Conservation (phyloP, 2,329 filamentous ascomycete species). For the Teratosphaeria nubilosa region DNA sequence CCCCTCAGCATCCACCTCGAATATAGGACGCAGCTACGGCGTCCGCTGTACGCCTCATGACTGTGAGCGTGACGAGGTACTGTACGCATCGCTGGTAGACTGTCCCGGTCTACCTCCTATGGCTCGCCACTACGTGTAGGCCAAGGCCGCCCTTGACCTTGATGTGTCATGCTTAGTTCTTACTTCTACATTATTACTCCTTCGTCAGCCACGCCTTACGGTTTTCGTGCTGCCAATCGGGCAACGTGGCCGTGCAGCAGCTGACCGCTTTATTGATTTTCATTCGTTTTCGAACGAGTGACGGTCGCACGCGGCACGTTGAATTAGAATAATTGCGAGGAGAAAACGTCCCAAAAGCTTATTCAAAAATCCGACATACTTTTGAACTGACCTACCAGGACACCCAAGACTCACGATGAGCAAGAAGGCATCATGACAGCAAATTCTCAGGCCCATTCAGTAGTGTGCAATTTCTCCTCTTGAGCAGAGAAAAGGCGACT, state of each 20-base stretch:
- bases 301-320: not conserved
- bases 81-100: not conserved
- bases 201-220: not conserved
- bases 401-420: not conserved
- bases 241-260: not conserved
- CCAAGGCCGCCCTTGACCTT: not conserved
- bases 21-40: not conserved
- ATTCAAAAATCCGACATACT: not conserved
- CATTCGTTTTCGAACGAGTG: not conserved
- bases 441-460: not conserved
- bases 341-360: not conserved
- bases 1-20: not conserved
- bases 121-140: not conserved
- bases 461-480: not conserved
- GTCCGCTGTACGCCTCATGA: not conserved
- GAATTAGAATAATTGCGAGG: not conserved
- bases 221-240: not conserved
- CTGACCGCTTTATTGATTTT: not conserved
- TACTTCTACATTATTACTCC: not conserved
- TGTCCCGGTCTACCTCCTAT: not conserved
- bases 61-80: not conserved
- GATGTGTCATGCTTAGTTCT: not conserved
- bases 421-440: not conserved
- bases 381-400: not conserved
- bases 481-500: too few species aligned